phyloP scores from a whole-genome alignment of 805 yeast genomes.

The Tetrapisispora arboricola region DNA sequence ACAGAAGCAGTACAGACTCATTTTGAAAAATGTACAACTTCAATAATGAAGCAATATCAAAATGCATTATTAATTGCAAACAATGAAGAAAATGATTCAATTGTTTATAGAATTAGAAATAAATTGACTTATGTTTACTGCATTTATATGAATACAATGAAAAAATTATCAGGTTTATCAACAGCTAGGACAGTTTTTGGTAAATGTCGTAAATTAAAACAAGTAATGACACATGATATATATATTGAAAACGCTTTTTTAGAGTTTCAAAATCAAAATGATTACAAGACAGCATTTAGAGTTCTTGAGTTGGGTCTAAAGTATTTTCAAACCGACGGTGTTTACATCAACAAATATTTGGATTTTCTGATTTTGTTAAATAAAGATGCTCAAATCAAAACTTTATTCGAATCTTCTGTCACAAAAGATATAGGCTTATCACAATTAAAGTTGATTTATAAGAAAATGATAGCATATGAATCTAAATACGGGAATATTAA shows the following conservation, averaged over 20 bases:
- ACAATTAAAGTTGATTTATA: conserved; percentile 39
- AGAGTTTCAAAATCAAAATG: conserved; percentile 60
- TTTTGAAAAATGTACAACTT: conserved; percentile 42
- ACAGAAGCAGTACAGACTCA: conserved; percentile 39
- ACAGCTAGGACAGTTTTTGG: conserved; percentile 68
- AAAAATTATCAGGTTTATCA: conserved; percentile 54
- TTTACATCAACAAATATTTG: conserved; percentile 58
- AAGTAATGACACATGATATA: conserved; percentile 56
- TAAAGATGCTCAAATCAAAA: conserved; percentile 66
- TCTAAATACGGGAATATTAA: conserved; percentile 58
- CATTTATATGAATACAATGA: conserved; percentile 59
- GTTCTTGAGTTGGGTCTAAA: conserved; percentile 75
- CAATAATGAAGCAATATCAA: conserved; percentile 33
- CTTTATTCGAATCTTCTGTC: conserved; percentile 69
- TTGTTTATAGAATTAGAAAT: conserved; percentile 12
- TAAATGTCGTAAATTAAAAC: conserved; percentile 50
- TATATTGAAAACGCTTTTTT: conserved; percentile 73
- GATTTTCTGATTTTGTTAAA: conserved; percentile 58
- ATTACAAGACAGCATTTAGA: conserved; percentile 57
- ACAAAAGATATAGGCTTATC: conserved; percentile 32
- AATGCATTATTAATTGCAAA: conserved; percentile 6
- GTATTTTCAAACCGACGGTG: conserved; percentile 40
- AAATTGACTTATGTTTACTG: conserved; percentile 55
- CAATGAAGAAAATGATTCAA: conserved; percentile 6
- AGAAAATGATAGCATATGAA: conserved; percentile 57